These are phyloP conservation scores for Arabis alpina DNA, from an alignment of 345 rosid genomes.

Conservation along the genomic window DNA sequence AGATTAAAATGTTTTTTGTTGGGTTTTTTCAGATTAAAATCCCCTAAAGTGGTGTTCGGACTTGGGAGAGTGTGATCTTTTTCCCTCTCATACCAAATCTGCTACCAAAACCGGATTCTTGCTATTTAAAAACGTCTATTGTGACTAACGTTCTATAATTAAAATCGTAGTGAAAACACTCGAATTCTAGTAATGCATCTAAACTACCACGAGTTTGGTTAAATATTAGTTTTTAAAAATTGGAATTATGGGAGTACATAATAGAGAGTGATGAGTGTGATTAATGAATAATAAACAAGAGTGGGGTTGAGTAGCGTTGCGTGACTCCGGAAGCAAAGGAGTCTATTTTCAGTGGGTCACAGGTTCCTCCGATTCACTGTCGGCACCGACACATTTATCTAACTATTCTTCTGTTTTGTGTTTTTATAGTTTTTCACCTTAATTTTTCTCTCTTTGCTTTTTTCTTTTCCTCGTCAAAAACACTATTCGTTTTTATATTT, in stretches of 20 bases:
- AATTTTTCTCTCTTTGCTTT: neutral
- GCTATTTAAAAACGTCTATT: too few species aligned
- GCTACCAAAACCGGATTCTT: too few species aligned
- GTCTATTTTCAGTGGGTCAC: constrained; percentile 40
- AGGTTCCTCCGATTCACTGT: constrained; percentile 42
- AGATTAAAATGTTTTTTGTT: too few species aligned
- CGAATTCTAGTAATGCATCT: too few species aligned
- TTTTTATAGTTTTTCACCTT: constrained; percentile 4
- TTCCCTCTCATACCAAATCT: too few species aligned
- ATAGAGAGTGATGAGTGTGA: constrained; percentile 19
- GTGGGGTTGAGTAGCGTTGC: constrained; percentile 42
- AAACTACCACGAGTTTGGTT: too few species aligned
- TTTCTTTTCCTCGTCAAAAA: constrained; percentile 12
- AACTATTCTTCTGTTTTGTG: constrained; percentile 23
- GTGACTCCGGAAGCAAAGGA: constrained; percentile 41
- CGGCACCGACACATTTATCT: constrained; percentile 46
- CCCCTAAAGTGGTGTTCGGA: too few species aligned
- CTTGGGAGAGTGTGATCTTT: too few species aligned
- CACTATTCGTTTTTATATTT: constrained; percentile 1
- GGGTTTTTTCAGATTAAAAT: too few species aligned
- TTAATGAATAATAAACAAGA: constrained; percentile 11
- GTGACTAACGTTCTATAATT: too few species aligned
- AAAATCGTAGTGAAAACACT: too few species aligned
- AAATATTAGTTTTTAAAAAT: neutral
- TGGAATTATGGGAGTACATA: constrained; percentile 10